phyloP scores from a whole-genome alignment of 2,329 filamentous ascomycete species.

The Sclerotinia trifoliorum region DNA sequence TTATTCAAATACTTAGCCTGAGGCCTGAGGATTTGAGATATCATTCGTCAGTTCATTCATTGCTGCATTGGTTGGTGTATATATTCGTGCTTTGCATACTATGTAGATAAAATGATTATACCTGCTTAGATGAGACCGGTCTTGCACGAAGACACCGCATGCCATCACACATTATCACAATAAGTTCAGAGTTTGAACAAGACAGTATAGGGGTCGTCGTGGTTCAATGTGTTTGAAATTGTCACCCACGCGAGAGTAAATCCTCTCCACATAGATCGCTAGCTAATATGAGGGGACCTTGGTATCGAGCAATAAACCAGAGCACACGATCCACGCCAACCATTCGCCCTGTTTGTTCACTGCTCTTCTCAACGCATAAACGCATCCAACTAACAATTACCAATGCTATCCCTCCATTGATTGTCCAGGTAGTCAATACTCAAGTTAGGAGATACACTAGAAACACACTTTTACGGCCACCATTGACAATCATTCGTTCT shows the following conservation, averaged over 20 bases:
- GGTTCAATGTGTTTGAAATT: background rate
- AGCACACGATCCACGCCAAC: background rate
- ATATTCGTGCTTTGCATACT: too few relatives aligned
- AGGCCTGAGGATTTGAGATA: too few relatives aligned
- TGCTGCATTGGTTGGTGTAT: too few relatives aligned
- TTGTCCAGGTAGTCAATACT: background rate
- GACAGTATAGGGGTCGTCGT: background rate
- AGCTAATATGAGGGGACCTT: conserved; percentile 12
- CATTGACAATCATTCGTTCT: background rate
- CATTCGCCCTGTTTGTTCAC: background rate
- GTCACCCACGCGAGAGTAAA: background rate
- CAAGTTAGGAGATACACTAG: conserved; percentile 3
- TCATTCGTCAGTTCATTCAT: too few relatives aligned
- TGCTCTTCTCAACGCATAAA: background rate
- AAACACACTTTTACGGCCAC: background rate
- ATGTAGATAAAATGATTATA: too few relatives aligned
- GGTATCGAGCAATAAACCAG: background rate
- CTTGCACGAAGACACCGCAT: background rate
- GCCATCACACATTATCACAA: background rate
- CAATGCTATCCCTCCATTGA: background rate
- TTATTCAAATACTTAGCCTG: too few relatives aligned
- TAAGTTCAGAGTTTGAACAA: background rate
- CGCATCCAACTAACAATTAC: background rate
- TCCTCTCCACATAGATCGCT: background rate
- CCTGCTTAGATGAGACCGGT: too few relatives aligned